These are phyloP conservation scores for Dictyostelium intermedium DNA, from an alignment of 78 protist species.

Conservation along the genomic window DNA sequence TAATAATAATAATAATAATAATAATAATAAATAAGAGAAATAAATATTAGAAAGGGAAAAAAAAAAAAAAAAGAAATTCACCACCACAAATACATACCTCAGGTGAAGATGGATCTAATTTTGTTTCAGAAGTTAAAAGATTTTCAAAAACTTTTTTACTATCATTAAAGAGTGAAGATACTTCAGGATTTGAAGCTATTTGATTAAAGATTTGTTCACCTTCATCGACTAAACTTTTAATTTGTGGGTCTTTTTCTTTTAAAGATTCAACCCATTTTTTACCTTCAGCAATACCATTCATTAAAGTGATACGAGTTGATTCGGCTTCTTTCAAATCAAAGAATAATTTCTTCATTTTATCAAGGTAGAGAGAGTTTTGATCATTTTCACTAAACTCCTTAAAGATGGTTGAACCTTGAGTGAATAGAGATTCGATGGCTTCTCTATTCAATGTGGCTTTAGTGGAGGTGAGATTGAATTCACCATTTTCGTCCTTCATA, in stretches of 20 bases:
- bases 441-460: conserved; percentile 20
- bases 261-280: conserved; percentile 68
- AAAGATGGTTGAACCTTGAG: conserved; percentile 12
- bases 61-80: not conserved
- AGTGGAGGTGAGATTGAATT: not conserved
- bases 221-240: conserved; percentile 33
- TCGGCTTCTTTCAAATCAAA: conserved; percentile 72
- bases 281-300: conserved; percentile 58
- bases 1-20: no score
- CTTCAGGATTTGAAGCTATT: conserved; percentile 1
- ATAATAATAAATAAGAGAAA: no score
- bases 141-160: conserved; percentile 26
- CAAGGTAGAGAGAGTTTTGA: conserved; percentile 39
- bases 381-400: conserved; percentile 55
- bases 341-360: conserved; percentile 67
- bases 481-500: not conserved
- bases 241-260: conserved; percentile 47
- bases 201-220: conserved; percentile 53
- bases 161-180: conserved; percentile 5
- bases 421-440: conserved; percentile 42
- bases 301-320: conserved; percentile 42
- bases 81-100: conserved; percentile 3
- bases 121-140: not conserved
- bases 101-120: conserved; percentile 2
- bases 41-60: no score